phyloP scores from a whole-genome alignment of 805 yeast genomes.

The Tetrapisispora arboricola region DNA sequence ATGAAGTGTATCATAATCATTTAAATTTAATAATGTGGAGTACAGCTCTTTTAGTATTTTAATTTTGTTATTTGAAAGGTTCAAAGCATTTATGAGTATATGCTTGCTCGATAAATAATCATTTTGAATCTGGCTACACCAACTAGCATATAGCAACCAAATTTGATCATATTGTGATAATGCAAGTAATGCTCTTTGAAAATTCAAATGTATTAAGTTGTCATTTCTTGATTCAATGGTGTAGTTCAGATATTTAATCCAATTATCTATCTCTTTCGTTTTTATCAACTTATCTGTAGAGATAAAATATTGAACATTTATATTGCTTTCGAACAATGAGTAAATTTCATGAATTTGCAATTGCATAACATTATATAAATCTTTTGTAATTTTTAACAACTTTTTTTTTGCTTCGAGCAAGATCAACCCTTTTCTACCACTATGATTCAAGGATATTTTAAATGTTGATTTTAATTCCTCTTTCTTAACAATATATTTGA shows the following conservation, averaged over 20 bases:
- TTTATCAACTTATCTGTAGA: slow-evolving; percentile 21
- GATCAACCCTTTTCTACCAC: slow-evolving; percentile 25
- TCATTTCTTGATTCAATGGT: slow-evolving; percentile 16
- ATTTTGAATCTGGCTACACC: slow-evolving; percentile 17
- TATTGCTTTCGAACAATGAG: slow-evolving; percentile 24
- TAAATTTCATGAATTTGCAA: slow-evolving; percentile 23
- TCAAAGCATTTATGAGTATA: slow-evolving; percentile 15
- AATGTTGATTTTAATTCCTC: slow-evolving; percentile 18
- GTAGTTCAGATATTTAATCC: slow-evolving; percentile 24
- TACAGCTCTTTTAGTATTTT: slow-evolving; percentile 17
- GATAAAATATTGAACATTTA: slow-evolving; percentile 16
- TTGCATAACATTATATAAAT: slow-evolving; percentile 24
- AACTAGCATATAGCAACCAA: slow-evolving; percentile 26
- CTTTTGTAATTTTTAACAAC: slow-evolving; percentile 23
- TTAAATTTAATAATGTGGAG: slow-evolving; percentile 12
- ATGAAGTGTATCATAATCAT: slow-evolving; percentile 14
- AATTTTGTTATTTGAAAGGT: slow-evolving; percentile 15
- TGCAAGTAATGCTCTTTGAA: slow-evolving; percentile 26
- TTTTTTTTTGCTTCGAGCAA: slow-evolving; percentile 27
- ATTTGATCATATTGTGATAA: slow-evolving; percentile 24
- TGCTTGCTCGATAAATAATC: slow-evolving; percentile 19
- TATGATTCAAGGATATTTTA: slow-evolving; percentile 13
- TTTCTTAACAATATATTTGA: slow-evolving; percentile 16
- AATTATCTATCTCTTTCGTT: slow-evolving; percentile 15
- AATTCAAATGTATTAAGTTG: slow-evolving; percentile 18